Evolutionary conservation across 345 rosid genomes (phyloP), one percentile per base, ranked within the genome.

Genomic region (Syzygium grande): DNA sequence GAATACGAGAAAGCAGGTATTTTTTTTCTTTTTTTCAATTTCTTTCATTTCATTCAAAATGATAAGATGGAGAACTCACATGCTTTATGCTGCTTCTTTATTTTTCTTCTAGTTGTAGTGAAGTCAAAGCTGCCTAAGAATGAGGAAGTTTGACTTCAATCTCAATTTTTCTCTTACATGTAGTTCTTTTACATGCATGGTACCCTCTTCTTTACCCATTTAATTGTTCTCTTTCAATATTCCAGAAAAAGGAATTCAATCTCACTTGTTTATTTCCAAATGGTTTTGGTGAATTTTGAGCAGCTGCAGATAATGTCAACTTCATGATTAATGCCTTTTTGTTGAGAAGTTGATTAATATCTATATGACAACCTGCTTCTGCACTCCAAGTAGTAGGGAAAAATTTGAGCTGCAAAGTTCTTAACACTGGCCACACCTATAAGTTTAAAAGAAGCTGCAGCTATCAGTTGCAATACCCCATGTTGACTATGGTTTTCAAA

Each of bases 1-100:
- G 92, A 93, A 73, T 94, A 92, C 54, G 86, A 87, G 63, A 84
- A 77, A 84, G 86, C 88, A 10, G 86, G 89, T 84, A 83, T 65
- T 6, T 4, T 58, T 25, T 58, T 58, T 4, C 14, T 5, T 25
- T 25, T 5, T 58, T 25, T 58, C 63, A 58, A 58, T 27, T 56
- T 56, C 61, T 56, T 56, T 56, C 61, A 56, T 58, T 58, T 65
- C 43, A 16, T 65, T 65, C 43, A 2, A 30, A 15, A 16, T 16
- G 8, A 15, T 65, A 65, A 15, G 43, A 34, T 9, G 43, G 78
- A 65, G 11, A 16, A 34, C 41, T 65, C 16, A 17, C 30, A 30
- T 4, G 43, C 43, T 65, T 65, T 65, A 30, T 65, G 78, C 78
- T 65, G 78, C 43, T 65, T 30, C 78, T 30, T 65, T 30, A 65